Evolutionary conservation across 192 early-diverging fungal genomes (phyloP).

Genomic region (Backusella macrospora): DNA sequence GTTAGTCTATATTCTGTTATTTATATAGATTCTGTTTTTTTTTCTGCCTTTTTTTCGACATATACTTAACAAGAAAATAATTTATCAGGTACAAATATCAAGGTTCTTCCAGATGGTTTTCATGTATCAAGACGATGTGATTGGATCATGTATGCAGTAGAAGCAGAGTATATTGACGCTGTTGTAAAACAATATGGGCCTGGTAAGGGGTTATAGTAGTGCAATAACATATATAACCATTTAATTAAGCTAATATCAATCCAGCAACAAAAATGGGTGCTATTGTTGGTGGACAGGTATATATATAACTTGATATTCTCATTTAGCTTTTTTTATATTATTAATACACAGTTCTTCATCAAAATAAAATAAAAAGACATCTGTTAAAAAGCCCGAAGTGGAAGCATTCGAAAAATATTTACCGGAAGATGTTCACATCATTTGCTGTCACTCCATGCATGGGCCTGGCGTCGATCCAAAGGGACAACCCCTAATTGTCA

Average conservation of each 20-base stretch:
- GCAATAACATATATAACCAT: background rate
- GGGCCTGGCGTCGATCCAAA: slow-evolving; percentile 85
- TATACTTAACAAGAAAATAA: too few relatives aligned
- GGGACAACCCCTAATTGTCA: slow-evolving; percentile 83
- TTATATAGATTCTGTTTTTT: background rate
- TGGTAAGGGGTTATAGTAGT: slow-evolving; percentile 45
- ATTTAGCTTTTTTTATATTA: background rate
- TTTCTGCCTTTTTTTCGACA: background rate
- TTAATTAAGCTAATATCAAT: background rate
- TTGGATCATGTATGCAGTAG: slow-evolving; percentile 93
- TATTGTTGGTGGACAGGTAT: slow-evolving; percentile 83
- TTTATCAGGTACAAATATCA: slow-evolving; percentile 51
- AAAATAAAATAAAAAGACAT: slow-evolving; percentile 58
- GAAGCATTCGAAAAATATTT: slow-evolving; percentile 84
- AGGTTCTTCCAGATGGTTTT: slow-evolving; percentile 79
- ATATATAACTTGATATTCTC: too few relatives aligned
- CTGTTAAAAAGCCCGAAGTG: slow-evolving; percentile 95
- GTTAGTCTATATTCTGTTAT: slow-evolving; percentile 19
- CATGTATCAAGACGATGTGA: slow-evolving; percentile 84
- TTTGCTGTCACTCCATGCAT: slow-evolving; percentile 94
- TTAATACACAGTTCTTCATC: background rate
- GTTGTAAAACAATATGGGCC: slow-evolving; percentile 86
- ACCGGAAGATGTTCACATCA: slow-evolving; percentile 88
- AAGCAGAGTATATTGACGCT: slow-evolving; percentile 82
- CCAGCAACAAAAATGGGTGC: slow-evolving; percentile 83